phyloP scores from a whole-genome alignment of 108 stramenopile species.

The Epithemia pelagica region DNA sequence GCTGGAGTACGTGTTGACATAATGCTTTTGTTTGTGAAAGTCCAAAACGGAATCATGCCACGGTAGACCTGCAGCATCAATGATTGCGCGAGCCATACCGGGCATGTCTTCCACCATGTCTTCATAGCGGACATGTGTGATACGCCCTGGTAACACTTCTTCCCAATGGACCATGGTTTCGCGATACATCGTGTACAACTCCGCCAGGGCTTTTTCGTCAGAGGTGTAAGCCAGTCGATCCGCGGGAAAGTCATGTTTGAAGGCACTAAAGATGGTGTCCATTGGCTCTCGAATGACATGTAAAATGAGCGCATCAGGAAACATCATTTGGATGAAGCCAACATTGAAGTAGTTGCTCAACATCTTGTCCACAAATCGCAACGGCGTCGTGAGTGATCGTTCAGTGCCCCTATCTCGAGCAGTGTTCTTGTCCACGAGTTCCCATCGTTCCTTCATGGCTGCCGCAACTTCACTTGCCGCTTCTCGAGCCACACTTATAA shows the following conservation, averaged over 20 bases:
- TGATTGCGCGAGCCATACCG: constrained; percentile 44
- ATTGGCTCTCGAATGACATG: constrained; percentile 78
- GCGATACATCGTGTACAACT: constrained; percentile 66
- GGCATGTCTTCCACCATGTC: constrained; percentile 77
- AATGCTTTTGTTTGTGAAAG: constrained; percentile 86
- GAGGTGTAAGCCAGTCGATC: constrained; percentile 78
- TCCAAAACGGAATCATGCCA: constrained; percentile 71
- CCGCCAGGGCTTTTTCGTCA: constrained; percentile 48
- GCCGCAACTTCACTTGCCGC: constrained; percentile 58
- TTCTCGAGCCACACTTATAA: constrained; percentile 34
- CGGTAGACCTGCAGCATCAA: constrained; percentile 38
- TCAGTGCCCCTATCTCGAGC: constrained; percentile 9
- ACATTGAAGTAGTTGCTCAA: constrained; percentile 76
- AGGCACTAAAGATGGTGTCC: constrained; percentile 77
- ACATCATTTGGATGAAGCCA: constrained; percentile 86
- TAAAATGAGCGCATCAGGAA: constrained; percentile 79
- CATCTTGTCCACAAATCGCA: constrained; percentile 84
- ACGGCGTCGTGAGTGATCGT: constrained; percentile 19
- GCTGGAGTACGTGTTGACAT: constrained; percentile 80
- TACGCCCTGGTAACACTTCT: constrained; percentile 64
- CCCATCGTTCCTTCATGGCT: constrained; percentile 61
- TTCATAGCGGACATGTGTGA: constrained; percentile 78
- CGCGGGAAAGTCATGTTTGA: constrained; percentile 76
- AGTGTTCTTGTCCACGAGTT: constrained; percentile 40
- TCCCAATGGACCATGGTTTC: constrained; percentile 85